phyloP scores from a whole-genome alignment of 2,329 filamentous ascomycete species.

The Apiospora aurea region DNA sequence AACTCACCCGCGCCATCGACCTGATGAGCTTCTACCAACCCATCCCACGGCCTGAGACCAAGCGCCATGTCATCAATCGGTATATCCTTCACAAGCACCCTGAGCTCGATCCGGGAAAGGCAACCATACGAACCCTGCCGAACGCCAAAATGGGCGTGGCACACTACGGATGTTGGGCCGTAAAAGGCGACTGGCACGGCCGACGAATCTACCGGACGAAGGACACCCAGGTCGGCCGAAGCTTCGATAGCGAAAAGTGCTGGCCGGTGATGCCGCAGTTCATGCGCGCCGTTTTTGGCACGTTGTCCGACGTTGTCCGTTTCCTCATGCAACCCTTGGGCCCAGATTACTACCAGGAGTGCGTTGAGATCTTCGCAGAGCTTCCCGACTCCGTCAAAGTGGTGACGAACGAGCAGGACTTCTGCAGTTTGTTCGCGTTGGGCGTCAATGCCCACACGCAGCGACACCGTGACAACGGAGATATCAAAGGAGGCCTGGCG shows the following conservation, averaged over 20 bases:
- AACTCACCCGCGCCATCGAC: neutral
- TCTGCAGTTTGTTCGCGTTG: constrained; percentile 26
- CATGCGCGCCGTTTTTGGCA: neutral
- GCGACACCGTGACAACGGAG: constrained; percentile 25
- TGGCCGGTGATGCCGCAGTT: too few relatives aligned
- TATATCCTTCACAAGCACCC: neutral
- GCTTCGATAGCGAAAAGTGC: too few relatives aligned
- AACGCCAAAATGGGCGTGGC: neutral
- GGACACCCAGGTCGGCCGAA: too few relatives aligned
- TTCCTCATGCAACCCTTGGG: neutral
- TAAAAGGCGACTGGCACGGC: neutral
- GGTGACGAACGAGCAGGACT: constrained; percentile 23
- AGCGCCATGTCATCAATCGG: neutral
- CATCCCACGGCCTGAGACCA: neutral
- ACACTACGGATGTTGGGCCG: neutral
- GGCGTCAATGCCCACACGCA: constrained; percentile 24
- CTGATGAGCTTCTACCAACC: neutral
- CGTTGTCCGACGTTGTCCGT: neutral
- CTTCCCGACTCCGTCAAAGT: neutral
- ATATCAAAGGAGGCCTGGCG: neutral
- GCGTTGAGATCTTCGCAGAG: neutral
- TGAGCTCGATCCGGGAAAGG: neutral
- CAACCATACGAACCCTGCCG: neutral
- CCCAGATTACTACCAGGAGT: neutral
- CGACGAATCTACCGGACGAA: neutral